Evolutionary conservation across 2,329 filamentous ascomycete species (phyloP).

Genomic region (Byssochlamys sp.): DNA sequence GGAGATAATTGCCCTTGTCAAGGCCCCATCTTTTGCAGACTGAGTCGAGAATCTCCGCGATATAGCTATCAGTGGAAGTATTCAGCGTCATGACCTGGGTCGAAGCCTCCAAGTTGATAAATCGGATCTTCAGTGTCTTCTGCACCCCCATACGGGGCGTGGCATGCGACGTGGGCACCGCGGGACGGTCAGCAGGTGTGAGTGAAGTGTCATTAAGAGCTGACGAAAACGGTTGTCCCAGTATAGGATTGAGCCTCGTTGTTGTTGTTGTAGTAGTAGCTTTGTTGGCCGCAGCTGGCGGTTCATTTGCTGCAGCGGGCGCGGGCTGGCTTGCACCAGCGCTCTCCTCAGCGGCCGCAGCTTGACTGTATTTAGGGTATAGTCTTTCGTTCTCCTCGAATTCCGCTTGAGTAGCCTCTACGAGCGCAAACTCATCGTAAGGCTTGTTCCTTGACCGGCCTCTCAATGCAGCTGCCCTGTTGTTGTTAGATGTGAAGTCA

Average conservation of each 20-base stretch:
- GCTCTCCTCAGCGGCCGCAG: slow-evolving; percentile 21
- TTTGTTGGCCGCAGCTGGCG: slow-evolving; percentile 14
- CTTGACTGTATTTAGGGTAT: slow-evolving; percentile 42
- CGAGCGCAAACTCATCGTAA: slow-evolving; percentile 58
- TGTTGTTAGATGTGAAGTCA: slow-evolving; percentile 60
- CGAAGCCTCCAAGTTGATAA: slow-evolving; percentile 51
- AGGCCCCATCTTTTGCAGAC: slow-evolving; percentile 53
- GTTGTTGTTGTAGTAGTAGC: slow-evolving; percentile 11
- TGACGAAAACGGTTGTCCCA: slow-evolving; percentile 38
- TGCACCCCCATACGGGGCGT: slow-evolving; percentile 48
- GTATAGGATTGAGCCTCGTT: slow-evolving; percentile 30
- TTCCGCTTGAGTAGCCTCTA: slow-evolving; percentile 48
- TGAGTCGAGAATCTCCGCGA: slow-evolving; percentile 57
- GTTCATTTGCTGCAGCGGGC: slow-evolving; percentile 11
- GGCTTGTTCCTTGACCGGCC: slow-evolving; percentile 53
- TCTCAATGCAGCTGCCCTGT: slow-evolving; percentile 45
- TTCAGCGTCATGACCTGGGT: slow-evolving; percentile 45
- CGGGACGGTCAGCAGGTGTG: slow-evolving; percentile 38
- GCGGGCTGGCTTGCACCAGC: slow-evolving; percentile 16
- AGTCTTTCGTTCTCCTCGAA: slow-evolving; percentile 50
- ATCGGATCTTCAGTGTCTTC: slow-evolving; percentile 52
- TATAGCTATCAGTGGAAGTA: slow-evolving; percentile 56
- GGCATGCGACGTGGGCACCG: slow-evolving; percentile 35
- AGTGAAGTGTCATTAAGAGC: slow-evolving; percentile 37
- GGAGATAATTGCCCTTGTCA: slow-evolving; percentile 55